These are phyloP conservation scores for Colletotrichum lindemuthianum DNA, from an alignment of 2,329 filamentous ascomycete species.

Conservation along the genomic window DNA sequence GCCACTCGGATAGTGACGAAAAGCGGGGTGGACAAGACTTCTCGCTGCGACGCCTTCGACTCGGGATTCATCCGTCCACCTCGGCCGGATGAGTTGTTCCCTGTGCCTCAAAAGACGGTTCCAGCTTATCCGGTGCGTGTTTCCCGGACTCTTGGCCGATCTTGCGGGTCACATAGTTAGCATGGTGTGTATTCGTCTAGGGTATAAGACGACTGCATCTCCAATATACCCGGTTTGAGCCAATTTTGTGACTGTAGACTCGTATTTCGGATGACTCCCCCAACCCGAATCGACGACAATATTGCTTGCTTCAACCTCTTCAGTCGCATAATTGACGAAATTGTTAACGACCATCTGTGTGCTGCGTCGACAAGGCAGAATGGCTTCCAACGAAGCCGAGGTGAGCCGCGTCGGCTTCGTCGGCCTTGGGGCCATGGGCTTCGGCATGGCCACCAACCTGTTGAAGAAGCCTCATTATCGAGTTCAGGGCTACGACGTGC, in stretches of 20 bases:
- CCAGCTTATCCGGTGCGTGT: neutral
- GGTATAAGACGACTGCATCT: conserved; percentile 30
- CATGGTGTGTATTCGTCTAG: neutral
- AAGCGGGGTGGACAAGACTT: neutral
- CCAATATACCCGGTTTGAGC: conserved; percentile 11
- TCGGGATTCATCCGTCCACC: neutral
- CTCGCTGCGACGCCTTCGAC: neutral
- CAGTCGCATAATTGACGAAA: too few relatives aligned
- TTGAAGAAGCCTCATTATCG: conserved; percentile 42
- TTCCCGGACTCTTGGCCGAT: conserved; percentile 16
- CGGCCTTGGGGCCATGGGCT: conserved; percentile 51
- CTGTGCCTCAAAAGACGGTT: neutral
- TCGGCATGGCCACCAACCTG: conserved; percentile 49
- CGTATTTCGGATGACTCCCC: conserved; percentile 10
- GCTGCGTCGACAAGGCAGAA: neutral
- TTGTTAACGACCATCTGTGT: too few relatives aligned
- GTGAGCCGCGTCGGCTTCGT: conserved; percentile 44
- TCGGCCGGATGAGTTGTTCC: conserved; percentile 10
- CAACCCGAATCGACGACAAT: too few relatives aligned
- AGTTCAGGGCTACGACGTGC: conserved; percentile 47
- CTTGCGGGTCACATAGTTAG: conserved; percentile 2
- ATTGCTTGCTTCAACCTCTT: too few relatives aligned
- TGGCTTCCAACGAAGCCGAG: conserved; percentile 23
- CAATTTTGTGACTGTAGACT: neutral
- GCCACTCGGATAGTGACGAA: too few relatives aligned